Evolutionary conservation across 768 basidiomycete genomes (phyloP).

Genomic region (Lentinula guzmanii): DNA sequence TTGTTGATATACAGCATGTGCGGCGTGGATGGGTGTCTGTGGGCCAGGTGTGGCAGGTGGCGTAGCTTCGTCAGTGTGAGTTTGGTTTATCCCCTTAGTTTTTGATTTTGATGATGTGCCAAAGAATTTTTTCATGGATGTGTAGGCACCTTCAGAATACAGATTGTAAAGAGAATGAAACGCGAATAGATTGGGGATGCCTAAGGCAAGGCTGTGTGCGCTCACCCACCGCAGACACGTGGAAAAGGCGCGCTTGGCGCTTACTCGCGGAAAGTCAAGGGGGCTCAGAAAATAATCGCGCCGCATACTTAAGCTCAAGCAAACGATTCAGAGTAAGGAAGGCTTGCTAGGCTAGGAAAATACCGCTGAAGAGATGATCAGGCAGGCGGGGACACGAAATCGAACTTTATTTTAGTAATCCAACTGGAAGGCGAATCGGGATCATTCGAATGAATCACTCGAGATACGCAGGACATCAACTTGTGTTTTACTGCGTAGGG

Average conservation of each 20-base stretch:
- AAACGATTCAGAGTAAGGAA: no score
- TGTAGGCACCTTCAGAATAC: conserved; percentile 9
- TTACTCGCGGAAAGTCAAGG: no score
- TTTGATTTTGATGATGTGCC: conserved; percentile 31
- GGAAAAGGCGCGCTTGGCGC: neutral
- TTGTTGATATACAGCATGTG: conserved; percentile 12
- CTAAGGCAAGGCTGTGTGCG: conserved; percentile 1
- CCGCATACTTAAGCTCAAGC: no score
- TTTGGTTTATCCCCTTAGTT: conserved; percentile 13
- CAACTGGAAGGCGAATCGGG: no score
- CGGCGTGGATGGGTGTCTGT: conserved; percentile 16
- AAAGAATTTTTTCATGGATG: conserved; percentile 43
- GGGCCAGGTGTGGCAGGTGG: conserved; percentile 13
- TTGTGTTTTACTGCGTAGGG: no score
- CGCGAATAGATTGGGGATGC: neutral
- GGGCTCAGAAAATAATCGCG: no score
- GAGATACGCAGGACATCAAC: no score
- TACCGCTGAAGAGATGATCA: no score
- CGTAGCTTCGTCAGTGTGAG: neutral
- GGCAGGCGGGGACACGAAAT: no score
- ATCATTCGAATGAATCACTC: no score
- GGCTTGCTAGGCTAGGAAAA: no score
- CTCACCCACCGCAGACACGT: neutral
- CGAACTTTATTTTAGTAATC: no score
- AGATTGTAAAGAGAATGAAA: neutral